phyloP scores from a whole-genome alignment of 2,329 filamentous ascomycete species.

The Diplodia seriata region DNA sequence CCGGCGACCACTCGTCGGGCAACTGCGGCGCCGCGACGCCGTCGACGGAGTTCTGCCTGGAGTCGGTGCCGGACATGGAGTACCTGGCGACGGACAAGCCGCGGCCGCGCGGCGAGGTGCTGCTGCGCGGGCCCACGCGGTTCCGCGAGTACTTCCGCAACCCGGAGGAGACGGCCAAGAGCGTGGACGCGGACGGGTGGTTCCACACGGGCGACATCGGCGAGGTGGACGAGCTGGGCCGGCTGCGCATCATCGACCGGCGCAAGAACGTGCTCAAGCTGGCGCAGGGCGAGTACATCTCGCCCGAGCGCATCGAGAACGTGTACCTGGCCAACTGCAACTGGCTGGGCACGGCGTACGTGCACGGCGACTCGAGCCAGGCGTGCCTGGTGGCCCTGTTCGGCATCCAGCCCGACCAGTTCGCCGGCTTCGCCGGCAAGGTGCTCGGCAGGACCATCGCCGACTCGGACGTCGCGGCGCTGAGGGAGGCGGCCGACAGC shows the following conservation, averaged over 20 bases:
- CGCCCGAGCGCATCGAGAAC: conserved; percentile 95
- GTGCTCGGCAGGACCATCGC: conserved; percentile 72
- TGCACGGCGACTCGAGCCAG: conserved; percentile 88
- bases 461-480: conserved; percentile 68
- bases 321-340: conserved; percentile 83
- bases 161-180: conserved; percentile 81
- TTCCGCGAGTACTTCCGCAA: conserved; percentile 93
- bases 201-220: conserved; percentile 96
- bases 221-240: conserved; percentile 81
- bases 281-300: conserved; percentile 96
- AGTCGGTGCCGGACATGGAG: conserved; percentile 92
- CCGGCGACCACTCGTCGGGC: conserved; percentile 74
- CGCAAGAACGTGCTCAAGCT: conserved; percentile 99
- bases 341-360: conserved; percentile 80
- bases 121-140: conserved; percentile 78
- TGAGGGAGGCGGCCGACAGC: conserved; percentile 72
- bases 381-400: conserved; percentile 85
- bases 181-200: conserved; percentile 88
- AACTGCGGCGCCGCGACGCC: conserved; percentile 80
- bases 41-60: conserved; percentile 76
- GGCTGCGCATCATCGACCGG: conserved; percentile 92
- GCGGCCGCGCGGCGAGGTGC: conserved; percentile 85
- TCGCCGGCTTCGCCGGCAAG: conserved; percentile 80
- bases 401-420: conserved; percentile 82
- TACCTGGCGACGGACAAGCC: conserved; percentile 89